Base-by-base conservation (phyloP, 192 early-diverging fungal genomes). In the Rhizoclosmatium sp. region DNA sequence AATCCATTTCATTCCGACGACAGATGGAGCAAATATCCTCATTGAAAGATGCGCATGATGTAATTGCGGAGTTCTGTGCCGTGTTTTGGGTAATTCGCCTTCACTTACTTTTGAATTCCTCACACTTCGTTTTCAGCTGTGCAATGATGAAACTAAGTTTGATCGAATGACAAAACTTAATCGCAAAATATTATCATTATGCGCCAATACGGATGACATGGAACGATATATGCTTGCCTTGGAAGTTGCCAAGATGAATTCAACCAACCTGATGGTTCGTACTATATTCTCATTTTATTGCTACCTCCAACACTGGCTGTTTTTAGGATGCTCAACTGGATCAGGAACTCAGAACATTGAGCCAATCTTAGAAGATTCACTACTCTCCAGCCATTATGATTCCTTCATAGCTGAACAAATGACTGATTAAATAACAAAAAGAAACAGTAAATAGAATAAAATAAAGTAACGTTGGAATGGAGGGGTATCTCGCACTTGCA, bases 401-500 rank as follows among this genome's bases (percentile, higher is more conserved):
- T 56, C 54, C 9, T 56, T 56, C 54, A n/a, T 31, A 31, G 31
- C 0, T 31, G 31, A 31, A 31, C 31, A 31, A 31, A 31, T 31
- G 31, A 31, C 54, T 56, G 10, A 14, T 56, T n/a, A 56, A 14
- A 56, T 56, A 14, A 56, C 54, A 56, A 56, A 14, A 56, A 56
- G 54, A 31, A 31, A 31, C 54, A 14, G 54, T 56, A n/a, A 56
- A 56, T 56, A 31, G 31, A 31, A 31, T 31, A 56, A n/a, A n/a
- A 56, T n/a, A 9, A 14, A 56, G 54, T 56, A 56, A 56, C 54
- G 19, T 56, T n/a, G 54, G 54, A 56, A 78, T 94, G 74, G 93
- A 95, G 48, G 82, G 92, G 2, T 95, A 89, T 76, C 73, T 96
- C 16, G 82, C 93, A 2, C 84, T 95, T 49, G 86, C 93, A 39